phyloP scores from a whole-genome alignment of 441 rosid genomes.

The Adansonia madagascariensis region DNA sequence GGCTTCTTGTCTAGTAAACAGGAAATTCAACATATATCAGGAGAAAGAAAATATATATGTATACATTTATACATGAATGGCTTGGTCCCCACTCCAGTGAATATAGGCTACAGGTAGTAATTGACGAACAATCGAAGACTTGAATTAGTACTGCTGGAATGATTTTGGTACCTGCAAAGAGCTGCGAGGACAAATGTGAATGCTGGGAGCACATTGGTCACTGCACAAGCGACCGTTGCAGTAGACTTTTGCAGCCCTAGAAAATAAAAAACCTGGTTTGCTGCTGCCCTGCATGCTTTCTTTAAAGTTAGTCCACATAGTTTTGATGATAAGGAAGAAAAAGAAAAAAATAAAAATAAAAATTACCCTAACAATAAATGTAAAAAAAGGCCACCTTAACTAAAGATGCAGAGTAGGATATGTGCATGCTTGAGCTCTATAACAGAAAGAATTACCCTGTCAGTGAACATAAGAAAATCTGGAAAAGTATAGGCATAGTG shows the following conservation, averaged over 20 bases:
- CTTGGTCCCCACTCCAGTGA: no score
- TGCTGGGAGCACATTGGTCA: slow-evolving; percentile 77
- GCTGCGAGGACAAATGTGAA: slow-evolving; percentile 79
- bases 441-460: slow-evolving; percentile 56
- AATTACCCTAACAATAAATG: not conserved
- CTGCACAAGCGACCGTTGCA: slow-evolving; percentile 79
- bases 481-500: slow-evolving; percentile 52
- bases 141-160: not conserved
- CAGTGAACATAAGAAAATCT: slow-evolving; percentile 71
- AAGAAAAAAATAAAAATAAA: not conserved
- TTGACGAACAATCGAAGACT: no score
- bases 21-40: not conserved
- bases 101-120: no score
- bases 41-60: not conserved
- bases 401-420: no score
- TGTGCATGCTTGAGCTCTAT: not conserved
- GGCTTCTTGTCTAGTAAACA: slow-evolving; percentile 62
- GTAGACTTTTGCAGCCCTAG: slow-evolving; percentile 76
- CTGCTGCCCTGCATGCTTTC: slow-evolving; percentile 52
- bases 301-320: slow-evolving; percentile 1
- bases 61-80: no score
- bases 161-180: slow-evolving; percentile 59
- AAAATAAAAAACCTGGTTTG: slow-evolving; percentile 79
- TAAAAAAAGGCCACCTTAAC: not conserved
- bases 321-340: not conserved